A percentile compares a stretch with the other conserved stretches of the same genome.
phyloP scores from a whole-genome alignment of 2,329 filamentous ascomycete genomes.

The Tolypocladium amazonense region DNA sequence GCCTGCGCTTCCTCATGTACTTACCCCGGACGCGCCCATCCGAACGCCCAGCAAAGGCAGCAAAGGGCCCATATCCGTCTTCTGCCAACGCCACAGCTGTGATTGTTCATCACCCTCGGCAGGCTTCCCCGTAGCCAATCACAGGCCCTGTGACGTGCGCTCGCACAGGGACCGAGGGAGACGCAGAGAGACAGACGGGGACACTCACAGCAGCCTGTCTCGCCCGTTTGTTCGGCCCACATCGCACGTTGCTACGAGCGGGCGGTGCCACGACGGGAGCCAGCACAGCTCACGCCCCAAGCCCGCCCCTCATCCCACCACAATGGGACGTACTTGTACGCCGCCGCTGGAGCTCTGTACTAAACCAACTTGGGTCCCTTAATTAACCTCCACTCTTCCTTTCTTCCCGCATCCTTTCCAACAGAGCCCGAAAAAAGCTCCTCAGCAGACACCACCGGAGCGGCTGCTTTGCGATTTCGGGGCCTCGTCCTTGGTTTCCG shows the following conservation, averaged over 20 bases:
- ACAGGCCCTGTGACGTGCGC: background rate
- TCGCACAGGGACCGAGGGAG: background rate
- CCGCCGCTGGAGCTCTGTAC: constrained; percentile 1
- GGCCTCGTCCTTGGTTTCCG: constrained; percentile 4
- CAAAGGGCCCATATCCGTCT: background rate
- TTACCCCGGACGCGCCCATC: background rate
- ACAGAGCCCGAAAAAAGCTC: constrained; percentile 4
- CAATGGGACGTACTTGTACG: background rate
- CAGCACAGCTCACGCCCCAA: background rate
- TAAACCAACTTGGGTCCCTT: constrained; percentile 5
- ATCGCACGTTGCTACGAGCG: background rate
- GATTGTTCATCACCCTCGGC: background rate
- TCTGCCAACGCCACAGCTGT: background rate
- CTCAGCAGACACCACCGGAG: constrained; percentile 4
- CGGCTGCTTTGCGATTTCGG: constrained; percentile 3
- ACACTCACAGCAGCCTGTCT: background rate
- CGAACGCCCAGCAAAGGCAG: no score
- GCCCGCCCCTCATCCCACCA: background rate
- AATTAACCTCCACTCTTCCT: constrained; percentile 5
- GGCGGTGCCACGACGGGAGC: background rate
- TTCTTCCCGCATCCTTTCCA: constrained; percentile 6
- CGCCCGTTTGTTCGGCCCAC: background rate
- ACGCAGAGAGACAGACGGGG: background rate
- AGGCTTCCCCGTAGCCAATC: background rate
- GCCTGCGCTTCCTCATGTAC: no score